phyloP scores from a whole-genome alignment of 2,329 filamentous ascomycete species.

The Claviceps fusiformis region DNA sequence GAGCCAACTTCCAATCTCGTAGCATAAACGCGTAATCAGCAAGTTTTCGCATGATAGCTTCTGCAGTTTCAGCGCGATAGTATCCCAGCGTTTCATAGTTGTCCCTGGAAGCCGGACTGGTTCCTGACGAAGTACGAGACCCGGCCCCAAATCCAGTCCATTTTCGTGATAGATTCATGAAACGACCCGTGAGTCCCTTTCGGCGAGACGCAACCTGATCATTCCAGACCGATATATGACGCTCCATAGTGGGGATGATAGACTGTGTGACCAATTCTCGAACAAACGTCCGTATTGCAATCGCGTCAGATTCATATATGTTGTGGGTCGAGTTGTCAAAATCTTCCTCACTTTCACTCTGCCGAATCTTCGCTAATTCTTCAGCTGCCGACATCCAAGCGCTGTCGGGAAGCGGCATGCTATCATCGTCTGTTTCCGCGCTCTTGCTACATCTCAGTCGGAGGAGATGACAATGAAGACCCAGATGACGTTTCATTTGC shows the following conservation, averaged over 20 bases:
- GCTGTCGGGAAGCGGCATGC: conserved; percentile 62
- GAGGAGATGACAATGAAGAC: conserved; percentile 85
- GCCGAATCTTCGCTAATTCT: conserved; percentile 62
- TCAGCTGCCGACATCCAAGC: conserved; percentile 86
- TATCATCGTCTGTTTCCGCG: conserved; percentile 83
- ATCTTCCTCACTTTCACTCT: conserved; percentile 52
- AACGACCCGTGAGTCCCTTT: conserved; percentile 78
- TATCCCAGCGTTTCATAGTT: conserved; percentile 76
- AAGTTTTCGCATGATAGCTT: conserved; percentile 84
- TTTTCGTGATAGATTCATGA: conserved; percentile 84
- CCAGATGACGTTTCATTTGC: conserved; percentile 98
- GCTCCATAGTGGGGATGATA: conserved; percentile 91
- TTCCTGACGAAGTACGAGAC: conserved; percentile 45
- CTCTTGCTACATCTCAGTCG: conserved; percentile 74
- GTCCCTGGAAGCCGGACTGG: conserved; percentile 35
- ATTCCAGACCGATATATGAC: conserved; percentile 83
- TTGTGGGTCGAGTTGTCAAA: conserved; percentile 61
- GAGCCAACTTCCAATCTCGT: conserved; percentile 84
- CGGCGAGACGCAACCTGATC: conserved; percentile 88
- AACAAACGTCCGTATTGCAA: conserved; percentile 76
- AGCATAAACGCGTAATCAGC: conserved; percentile 97
- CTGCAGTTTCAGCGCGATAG: conserved; percentile 70
- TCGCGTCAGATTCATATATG: conserved; percentile 85
- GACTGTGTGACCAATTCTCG: conserved; percentile 94
- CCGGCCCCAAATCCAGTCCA: conserved; percentile 70